phyloP scores from a whole-genome alignment of 2,329 filamentous ascomycete genomes.

The Capronia epimyces region DNA sequence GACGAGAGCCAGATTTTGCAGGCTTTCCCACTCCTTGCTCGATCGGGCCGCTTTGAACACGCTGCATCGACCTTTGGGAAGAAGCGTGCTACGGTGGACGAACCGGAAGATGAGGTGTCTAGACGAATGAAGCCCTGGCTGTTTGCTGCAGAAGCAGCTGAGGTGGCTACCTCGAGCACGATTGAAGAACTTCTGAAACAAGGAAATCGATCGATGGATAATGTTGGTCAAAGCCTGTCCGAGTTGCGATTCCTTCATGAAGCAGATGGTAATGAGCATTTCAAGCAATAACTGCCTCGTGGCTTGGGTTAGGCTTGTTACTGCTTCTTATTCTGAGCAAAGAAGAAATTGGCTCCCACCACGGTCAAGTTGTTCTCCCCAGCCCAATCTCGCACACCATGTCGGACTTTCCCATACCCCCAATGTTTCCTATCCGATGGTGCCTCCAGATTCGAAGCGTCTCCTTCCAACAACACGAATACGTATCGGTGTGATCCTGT shows the following conservation, averaged over 20 bases:
- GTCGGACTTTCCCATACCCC: slow-evolving; percentile 47
- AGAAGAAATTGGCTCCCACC: slow-evolving; percentile 33
- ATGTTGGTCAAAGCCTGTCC: slow-evolving; percentile 11
- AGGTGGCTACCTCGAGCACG: slow-evolving; percentile 4
- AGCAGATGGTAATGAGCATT: background rate
- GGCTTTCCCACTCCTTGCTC: slow-evolving; percentile 19
- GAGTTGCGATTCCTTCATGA: slow-evolving; percentile 11
- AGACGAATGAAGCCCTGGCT: slow-evolving; percentile 22
- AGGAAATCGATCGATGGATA: slow-evolving; percentile 16
- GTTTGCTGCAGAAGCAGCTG: slow-evolving; percentile 25
- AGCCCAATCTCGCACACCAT: slow-evolving; percentile 43
- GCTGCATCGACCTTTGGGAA: slow-evolving; percentile 9
- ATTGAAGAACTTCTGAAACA: slow-evolving; percentile 16
- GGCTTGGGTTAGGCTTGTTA: background rate
- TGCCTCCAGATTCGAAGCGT: slow-evolving; percentile 38
- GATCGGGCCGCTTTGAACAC: slow-evolving; percentile 16
- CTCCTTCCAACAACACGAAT: slow-evolving; percentile 46
- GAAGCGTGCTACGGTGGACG: background rate
- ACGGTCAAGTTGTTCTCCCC: slow-evolving; percentile 31
- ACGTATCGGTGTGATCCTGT: slow-evolving; percentile 56
- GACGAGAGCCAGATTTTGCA: slow-evolving; percentile 29
- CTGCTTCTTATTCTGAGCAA: slow-evolving; percentile 30
- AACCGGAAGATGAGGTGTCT: slow-evolving; percentile 14
- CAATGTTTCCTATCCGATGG: slow-evolving; percentile 47
- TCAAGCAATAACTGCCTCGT: background rate